Conservation (phyloP, 2,329 filamentous ascomycete genomes). For the Colletotrichum lindemuthianum region DNA sequence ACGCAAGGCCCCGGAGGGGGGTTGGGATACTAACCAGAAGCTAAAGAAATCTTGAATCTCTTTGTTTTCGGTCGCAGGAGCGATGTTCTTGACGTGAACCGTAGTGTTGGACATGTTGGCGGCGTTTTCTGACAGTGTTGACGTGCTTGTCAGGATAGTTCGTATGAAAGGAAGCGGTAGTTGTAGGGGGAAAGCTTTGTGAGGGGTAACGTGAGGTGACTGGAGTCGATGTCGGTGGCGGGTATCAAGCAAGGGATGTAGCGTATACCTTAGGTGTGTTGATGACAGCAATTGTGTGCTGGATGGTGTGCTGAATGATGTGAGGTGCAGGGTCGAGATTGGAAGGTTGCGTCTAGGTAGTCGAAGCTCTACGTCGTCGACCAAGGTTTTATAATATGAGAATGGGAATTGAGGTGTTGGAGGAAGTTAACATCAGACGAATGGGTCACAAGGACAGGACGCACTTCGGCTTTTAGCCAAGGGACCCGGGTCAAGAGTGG, state of each 20-base stretch:
- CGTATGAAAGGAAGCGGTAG: conserved; percentile 3
- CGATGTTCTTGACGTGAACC: conserved; percentile 92
- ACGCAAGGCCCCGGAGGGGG: background rate
- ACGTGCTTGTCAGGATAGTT: background rate
- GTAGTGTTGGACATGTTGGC: conserved; percentile 69
- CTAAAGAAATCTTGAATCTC: conserved; percentile 98
- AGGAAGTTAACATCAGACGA: conserved; percentile 25
- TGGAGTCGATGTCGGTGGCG: conserved; percentile 1
- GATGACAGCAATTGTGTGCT: conserved; percentile 22
- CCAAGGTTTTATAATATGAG: background rate
- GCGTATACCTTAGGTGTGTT: background rate
- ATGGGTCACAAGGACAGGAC: conserved; percentile 33
- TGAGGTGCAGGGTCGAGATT: background rate
- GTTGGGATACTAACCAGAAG: conserved; percentile 75
- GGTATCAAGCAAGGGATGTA: conserved; percentile 30
- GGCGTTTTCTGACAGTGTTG: conserved; percentile 18
- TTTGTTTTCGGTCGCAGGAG: conserved; percentile 82
- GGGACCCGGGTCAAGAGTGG: background rate
- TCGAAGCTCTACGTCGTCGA: conserved; percentile 27
- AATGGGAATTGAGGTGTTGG: conserved; percentile 17
- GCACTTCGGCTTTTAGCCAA: conserved; percentile 30
- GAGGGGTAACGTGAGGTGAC: conserved; percentile 28
- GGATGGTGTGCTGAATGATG: background rate
- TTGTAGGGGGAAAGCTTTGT: conserved; percentile 30
- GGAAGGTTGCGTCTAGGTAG: background rate